Evolutionary conservation across 2,329 filamentous ascomycete genomes (phyloP), one percentile per base, ranked within the genome.

Genomic region (Tolypocladium inflatum): DNA sequence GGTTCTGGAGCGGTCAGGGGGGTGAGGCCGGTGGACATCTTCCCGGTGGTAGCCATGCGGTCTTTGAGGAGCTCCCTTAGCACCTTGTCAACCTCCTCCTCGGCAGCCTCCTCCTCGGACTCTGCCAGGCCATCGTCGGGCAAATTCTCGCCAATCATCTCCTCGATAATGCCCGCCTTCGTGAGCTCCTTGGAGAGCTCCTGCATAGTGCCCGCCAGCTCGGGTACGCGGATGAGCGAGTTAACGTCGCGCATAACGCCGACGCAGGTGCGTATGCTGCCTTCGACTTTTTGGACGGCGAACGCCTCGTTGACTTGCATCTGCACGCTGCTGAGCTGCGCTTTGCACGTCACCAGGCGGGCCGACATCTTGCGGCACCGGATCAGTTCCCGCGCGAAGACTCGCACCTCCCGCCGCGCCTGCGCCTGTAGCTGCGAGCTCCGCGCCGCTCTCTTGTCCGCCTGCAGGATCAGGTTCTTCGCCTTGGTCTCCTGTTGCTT

Each of bases 301-400:
- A 97, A 97, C 1, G 94, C 92, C 76, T 97, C 93, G 68, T 92
- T 91, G 68, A 99, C 92, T 75, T 97, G 94, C 91, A 97, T 96
- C 73, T 93, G 88, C 50, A 97, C 93, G 64, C 88, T 92, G 70
- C 87, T 86, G 52, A 99, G 83, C 75, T 97, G 94, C 2, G 94
- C 94, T 71, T 95, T 95, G 66, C 87, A 88, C 0, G 93, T 97
- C n/a, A 88, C 80, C 39, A 97, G 80, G 7, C 94, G 85, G 38
- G 80, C 76, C 21, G 81, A 82, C 62, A 91, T 86, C 70, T 88
- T 89, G 63, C 94, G 89, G 60, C 90, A 84, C 55, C 89, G 86
- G 62, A 97, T 84, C 54, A 97, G 82, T 74, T 97, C 93, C 63
- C 86, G 83, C 33, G 94, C 94, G 72, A 96, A 96, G 62, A 88